Conservation (phyloP, 2,329 filamentous ascomycete genomes). For the Pleurostoma richardsiae region DNA sequence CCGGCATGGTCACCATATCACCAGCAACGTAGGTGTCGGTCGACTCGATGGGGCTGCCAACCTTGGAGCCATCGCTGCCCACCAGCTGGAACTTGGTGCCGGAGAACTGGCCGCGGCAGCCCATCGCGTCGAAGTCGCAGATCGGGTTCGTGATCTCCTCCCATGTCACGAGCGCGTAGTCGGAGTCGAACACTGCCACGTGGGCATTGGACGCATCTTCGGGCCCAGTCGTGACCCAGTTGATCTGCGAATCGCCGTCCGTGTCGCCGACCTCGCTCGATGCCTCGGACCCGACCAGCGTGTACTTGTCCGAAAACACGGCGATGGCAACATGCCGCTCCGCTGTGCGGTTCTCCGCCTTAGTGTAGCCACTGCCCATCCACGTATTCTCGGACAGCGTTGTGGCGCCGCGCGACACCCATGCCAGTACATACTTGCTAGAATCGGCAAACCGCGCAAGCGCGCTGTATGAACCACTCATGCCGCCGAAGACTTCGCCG, state of each 20-base stretch:
- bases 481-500: constrained; percentile 57
- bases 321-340: constrained; percentile 57
- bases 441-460: constrained; percentile 48
- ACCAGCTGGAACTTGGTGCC: constrained; percentile 58
- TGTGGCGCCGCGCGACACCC: constrained; percentile 55
- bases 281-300: constrained; percentile 46
- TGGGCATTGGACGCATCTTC: constrained; percentile 55
- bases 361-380: constrained; percentile 53
- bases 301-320: constrained; percentile 52
- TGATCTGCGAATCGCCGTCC: constrained; percentile 53
- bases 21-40: constrained; percentile 53
- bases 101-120: constrained; percentile 52
- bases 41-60: constrained; percentile 44
- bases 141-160: constrained; percentile 52
- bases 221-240: constrained; percentile 48
- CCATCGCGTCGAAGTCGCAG: constrained; percentile 54
- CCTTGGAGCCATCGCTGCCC: constrained; percentile 40
- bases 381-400: constrained; percentile 50
- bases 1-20: constrained; percentile 56
- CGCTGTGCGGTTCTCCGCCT: constrained; percentile 44
- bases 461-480: constrained; percentile 56
- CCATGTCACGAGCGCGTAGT: constrained; percentile 52
- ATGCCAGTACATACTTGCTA: constrained; percentile 54
- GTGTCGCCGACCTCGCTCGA: constrained; percentile 45
- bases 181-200: constrained; percentile 47